These are phyloP conservation scores for Solanum aculeatissimum DNA, from an alignment of 305 asterid genomes.

Conservation along the genomic window DNA sequence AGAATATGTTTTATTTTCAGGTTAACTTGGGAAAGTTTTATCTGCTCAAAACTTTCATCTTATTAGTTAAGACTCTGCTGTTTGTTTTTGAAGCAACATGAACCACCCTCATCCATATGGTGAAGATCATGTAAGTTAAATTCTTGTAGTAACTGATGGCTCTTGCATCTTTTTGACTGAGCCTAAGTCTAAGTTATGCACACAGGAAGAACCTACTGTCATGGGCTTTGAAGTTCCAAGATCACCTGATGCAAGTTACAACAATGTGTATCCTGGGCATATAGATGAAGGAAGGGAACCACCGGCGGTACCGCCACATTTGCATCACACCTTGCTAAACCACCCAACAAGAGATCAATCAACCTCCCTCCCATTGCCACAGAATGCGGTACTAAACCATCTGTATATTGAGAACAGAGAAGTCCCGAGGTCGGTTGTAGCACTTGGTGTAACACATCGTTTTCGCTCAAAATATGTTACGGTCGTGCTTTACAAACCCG, in stretches of 20 bases:
- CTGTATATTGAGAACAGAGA: slow-evolving; percentile 78
- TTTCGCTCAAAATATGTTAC: slow-evolving; percentile 84
- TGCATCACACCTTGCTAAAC: slow-evolving; percentile 57
- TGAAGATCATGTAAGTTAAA: slow-evolving; percentile 42
- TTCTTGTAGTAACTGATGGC: background rate
- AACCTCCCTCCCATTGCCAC: slow-evolving; percentile 47
- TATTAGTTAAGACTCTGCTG: background rate
- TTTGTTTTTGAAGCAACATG: slow-evolving; percentile 20
- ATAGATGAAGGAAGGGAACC: slow-evolving; percentile 73
- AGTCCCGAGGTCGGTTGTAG: slow-evolving; percentile 54
- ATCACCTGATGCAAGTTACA: slow-evolving; percentile 83
- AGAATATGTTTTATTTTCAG: background rate
- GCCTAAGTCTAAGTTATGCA: background rate
- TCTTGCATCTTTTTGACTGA: background rate
- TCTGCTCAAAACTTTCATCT: background rate
- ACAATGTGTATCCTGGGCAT: slow-evolving; percentile 39
- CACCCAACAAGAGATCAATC: slow-evolving; percentile 31
- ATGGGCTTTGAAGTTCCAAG: slow-evolving; percentile 66
- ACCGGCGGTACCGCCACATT: slow-evolving; percentile 55
- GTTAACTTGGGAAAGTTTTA: background rate
- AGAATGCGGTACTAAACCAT: slow-evolving; percentile 66
- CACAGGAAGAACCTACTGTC: slow-evolving; percentile 66
- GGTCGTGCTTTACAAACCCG: slow-evolving; percentile 80
- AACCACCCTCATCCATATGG: slow-evolving; percentile 27
- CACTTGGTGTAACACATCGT: slow-evolving; percentile 76